Conservation (phyloP, 2,329 filamentous ascomycete species). For the Diaporthe sp. region DNA sequence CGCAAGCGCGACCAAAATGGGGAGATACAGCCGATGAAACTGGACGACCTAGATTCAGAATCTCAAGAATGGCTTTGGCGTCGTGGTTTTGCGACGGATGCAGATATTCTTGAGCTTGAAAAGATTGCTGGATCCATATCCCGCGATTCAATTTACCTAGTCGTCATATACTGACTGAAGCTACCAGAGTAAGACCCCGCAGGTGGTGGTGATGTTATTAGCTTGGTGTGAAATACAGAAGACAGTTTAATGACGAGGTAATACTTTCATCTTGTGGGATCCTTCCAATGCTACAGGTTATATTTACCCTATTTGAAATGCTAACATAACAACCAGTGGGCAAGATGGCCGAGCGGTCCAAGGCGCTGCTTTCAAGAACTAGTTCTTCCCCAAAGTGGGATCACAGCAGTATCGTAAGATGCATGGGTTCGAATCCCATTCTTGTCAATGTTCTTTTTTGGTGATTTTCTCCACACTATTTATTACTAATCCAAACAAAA, state of each 20-base stretch:
- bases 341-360: no score
- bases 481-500: no score
- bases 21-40: not conserved
- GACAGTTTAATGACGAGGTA: no score
- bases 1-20: not conserved
- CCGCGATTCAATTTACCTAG: not conserved
- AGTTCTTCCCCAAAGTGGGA: no score
- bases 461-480: no score
- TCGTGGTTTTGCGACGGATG: not conserved
- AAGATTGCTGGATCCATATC: not conserved
- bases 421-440: no score
- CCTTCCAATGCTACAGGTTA: no score
- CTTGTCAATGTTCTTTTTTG: no score
- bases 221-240: not conserved
- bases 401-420: no score
- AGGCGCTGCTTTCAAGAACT: no score
- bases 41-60: not conserved
- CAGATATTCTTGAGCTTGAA: conserved; percentile 2
- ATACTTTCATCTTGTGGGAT: no score
- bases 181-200: not conserved
- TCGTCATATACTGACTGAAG: not conserved
- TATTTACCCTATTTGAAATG: accelerated
- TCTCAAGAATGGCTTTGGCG: conserved; percentile 12
- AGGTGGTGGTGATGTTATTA: not conserved
- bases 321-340: no score